phyloP scores from a whole-genome alignment of 768 basidiomycete species.

The Lactarius hatsudake region DNA sequence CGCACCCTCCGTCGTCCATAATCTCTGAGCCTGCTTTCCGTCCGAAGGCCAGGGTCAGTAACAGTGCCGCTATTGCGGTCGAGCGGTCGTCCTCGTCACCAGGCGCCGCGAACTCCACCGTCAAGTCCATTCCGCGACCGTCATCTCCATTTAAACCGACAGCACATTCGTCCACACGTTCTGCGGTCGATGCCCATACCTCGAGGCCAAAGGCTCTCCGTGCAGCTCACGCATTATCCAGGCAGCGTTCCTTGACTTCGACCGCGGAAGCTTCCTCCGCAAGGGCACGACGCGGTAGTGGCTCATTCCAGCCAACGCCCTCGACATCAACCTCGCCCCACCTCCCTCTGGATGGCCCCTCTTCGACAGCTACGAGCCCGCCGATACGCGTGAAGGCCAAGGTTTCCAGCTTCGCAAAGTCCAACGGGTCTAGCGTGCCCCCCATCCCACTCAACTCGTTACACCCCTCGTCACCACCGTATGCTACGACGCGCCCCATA shows the following conservation, averaged over 20 bases:
- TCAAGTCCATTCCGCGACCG: conserved; percentile 29
- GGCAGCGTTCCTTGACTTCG: conserved; percentile 35
- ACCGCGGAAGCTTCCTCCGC: conserved; percentile 23
- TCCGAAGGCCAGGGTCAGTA: conserved; percentile 63
- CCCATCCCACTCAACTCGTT: conserved; percentile 8
- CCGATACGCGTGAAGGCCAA: conserved; percentile 55
- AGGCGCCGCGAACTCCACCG: conserved; percentile 29
- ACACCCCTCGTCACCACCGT: conserved; percentile 21
- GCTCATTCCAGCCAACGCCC: conserved; percentile 30
- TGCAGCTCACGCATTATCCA: conserved; percentile 25
- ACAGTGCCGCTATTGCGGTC: conserved; percentile 40
- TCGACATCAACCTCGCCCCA: conserved; percentile 27
- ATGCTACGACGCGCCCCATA: conserved; percentile 24
- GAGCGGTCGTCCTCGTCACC: conserved; percentile 31
- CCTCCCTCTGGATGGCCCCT: conserved; percentile 27
- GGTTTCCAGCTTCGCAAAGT: conserved; percentile 50
- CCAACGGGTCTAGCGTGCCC: conserved; percentile 23
- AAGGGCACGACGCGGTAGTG: conserved; percentile 30
- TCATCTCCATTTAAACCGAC: conserved; percentile 24
- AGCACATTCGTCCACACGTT: conserved; percentile 17
- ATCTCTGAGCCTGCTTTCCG: conserved; percentile 30
- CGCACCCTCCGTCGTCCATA: conserved; percentile 32
- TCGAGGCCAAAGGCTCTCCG: conserved; percentile 29
- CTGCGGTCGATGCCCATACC: conserved; percentile 29
- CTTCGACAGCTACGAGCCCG: conserved; percentile 21